A percentile compares a stretch with the other conserved stretches of the same genome.
phyloP scores from a whole-genome alignment of 495 filamentous ascomycete species.

The Aspergillus indologenus region DNA sequence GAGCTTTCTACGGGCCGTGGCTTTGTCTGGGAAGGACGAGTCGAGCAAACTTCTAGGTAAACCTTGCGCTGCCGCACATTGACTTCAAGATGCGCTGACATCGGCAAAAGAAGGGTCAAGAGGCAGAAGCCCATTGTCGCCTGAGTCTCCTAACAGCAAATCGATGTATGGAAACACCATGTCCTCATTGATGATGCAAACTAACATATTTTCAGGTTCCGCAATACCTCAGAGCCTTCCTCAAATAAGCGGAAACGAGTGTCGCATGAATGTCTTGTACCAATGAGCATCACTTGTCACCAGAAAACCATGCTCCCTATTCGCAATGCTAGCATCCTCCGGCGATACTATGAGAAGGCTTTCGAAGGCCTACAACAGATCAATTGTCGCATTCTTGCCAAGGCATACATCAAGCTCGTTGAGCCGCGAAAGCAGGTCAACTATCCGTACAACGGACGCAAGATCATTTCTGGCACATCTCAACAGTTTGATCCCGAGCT shows the following conservation, averaged over 20 bases:
- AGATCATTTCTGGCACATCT: constrained; percentile 32
- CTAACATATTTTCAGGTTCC: constrained; percentile 1
- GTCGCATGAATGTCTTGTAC: constrained; percentile 28
- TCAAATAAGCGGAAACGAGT: constrained; percentile 24
- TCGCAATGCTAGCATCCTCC: constrained; percentile 49
- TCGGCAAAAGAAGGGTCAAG: constrained; percentile 5
- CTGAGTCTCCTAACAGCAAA: constrained; percentile 15
- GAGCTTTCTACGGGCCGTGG: constrained; percentile 38
- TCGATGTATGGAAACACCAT: constrained; percentile 10
- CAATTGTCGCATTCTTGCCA: constrained; percentile 63
- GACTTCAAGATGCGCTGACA: background rate
- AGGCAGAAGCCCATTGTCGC: constrained; percentile 18
- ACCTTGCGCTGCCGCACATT: background rate
- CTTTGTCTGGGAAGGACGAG: constrained; percentile 23
- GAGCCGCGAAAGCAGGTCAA: constrained; percentile 81
- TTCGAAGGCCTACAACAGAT: constrained; percentile 71
- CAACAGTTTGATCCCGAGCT: constrained; percentile 38
- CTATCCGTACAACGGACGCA: constrained; percentile 70
- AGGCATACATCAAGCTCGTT: constrained; percentile 75
- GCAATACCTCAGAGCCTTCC: constrained; percentile 7
- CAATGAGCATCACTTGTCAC: constrained; percentile 28
- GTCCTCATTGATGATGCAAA: background rate
- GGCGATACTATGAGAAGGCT: constrained; percentile 58
- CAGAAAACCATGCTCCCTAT: constrained; percentile 46
- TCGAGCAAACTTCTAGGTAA: constrained; percentile 10